Percentiles rank a stretch among this genome's conserved stretches.
phyloP scores from a whole-genome alignment of 169 alveolate genomes.

The Plasmodium cynomolgi region DNA sequence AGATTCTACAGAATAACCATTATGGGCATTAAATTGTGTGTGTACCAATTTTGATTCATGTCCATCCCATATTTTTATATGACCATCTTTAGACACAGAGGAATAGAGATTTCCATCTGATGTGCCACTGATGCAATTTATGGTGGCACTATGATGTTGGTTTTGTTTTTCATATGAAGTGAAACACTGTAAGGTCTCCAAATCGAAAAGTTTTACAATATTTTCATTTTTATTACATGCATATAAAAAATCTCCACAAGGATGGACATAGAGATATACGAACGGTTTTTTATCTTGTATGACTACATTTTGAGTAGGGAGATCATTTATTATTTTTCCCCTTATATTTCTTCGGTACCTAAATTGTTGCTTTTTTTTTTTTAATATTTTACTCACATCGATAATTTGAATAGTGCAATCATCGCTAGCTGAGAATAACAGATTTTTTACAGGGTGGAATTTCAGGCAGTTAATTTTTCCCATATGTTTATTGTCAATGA shows the following conservation, averaged over 20 bases:
- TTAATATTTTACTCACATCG: slow-evolving; percentile 34
- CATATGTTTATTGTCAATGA: slow-evolving; percentile 31
- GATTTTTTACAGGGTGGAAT: slow-evolving; percentile 54
- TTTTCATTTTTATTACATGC: slow-evolving; percentile 81
- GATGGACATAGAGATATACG: slow-evolving; percentile 80
- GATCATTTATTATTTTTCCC: slow-evolving; percentile 35
- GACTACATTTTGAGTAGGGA: not conserved
- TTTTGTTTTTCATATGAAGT: slow-evolving; percentile 3
- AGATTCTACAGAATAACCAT: slow-evolving; percentile 79
- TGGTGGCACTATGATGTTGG: slow-evolving; percentile 21
- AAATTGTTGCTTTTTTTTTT: slow-evolving; percentile 21
- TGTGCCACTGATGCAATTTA: slow-evolving; percentile 53
- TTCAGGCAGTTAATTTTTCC: slow-evolving; percentile 39
- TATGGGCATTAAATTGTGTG: slow-evolving; percentile 63
- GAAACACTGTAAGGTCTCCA: slow-evolving; percentile 79
- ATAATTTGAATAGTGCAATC: slow-evolving; percentile 53
- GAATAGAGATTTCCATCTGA: slow-evolving; percentile 45
- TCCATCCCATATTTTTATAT: slow-evolving; percentile 82
- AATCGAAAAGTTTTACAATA: slow-evolving; percentile 79
- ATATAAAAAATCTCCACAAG: slow-evolving; percentile 85
- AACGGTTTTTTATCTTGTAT: slow-evolving; percentile 62
- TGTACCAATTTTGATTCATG: slow-evolving; percentile 77
- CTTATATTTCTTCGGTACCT: not conserved
- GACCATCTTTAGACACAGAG: slow-evolving; percentile 31
- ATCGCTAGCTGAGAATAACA: slow-evolving; percentile 64